Evolutionary conservation across 1,139 yeast genomes (phyloP), one percentile per base, ranked within the genome.

Genomic region (Geotrichum reessii): DNA sequence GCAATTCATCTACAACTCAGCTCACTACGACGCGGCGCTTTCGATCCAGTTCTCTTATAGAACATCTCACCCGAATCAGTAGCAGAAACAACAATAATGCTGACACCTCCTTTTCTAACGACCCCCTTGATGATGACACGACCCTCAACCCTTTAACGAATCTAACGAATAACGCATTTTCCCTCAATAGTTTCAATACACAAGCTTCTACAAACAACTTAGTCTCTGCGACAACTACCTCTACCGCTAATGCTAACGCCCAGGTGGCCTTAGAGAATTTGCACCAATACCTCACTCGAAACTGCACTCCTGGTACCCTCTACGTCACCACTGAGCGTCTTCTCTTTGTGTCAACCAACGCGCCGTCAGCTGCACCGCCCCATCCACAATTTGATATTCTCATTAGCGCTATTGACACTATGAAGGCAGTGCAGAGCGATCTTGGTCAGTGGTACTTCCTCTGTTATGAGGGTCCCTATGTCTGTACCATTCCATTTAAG

Each of bases 301-400:
- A 66, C n/a, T 60, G 66, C n/a, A 56, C 58, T 11, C 42, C 58
- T 4, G 72, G 72, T 3, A 61, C 65, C 3, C 58, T 69, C 4
- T 69, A 67, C 62, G 67, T 70, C 48, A 70, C 73, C 12, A 67
- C 71, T 21, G 70, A 68, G 55, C 64, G 73, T 49, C 59, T 70
- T 37, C 58, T 70, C 14, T 66, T 69, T 46, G 66, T 69, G 22
- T 72, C 73, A 7, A 50, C 50, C 27, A 47, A 47, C 12, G 42
- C 57, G 2, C 52, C 58, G 14, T 56, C 61, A 46, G 40, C 44
- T 3, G 19, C 44, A 22, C 25, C 50, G 24, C 42, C 51, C 17
- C 31, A 46, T 3, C n/a, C 48, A 40, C 72, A 71, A 22, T 69
- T 61, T 49, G 64, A 69, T 14, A 52, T 70, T 50, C 64, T 62